These are phyloP conservation scores for Verbascum thapsus DNA, from an alignment of 257 asterid genomes.

Conservation along the genomic window DNA sequence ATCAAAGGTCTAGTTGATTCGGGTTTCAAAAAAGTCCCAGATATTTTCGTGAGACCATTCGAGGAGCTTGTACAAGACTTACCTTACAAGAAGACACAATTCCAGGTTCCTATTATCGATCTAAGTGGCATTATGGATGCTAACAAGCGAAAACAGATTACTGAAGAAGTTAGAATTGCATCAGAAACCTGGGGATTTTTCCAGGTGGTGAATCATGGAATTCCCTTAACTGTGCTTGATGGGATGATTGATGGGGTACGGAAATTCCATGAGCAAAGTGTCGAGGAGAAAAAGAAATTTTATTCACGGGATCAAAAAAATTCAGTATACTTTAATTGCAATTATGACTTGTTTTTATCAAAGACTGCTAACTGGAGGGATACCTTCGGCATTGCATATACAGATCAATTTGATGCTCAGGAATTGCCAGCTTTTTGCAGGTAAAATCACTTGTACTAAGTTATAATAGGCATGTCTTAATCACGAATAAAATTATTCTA, in stretches of 20 bases:
- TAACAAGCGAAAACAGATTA: constrained; percentile 11
- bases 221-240: constrained; percentile 33
- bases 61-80: constrained; percentile 26
- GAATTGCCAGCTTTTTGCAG: constrained; percentile 58
- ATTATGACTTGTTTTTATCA: constrained; percentile 41
- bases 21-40: constrained; percentile 34
- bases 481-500: too few species aligned
- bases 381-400: constrained; percentile 32
- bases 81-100: not conserved
- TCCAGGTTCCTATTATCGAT: constrained; percentile 38
- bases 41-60: constrained; percentile 36
- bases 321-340: constrained; percentile 39
- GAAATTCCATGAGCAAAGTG: constrained; percentile 40
- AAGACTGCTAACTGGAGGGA: constrained; percentile 67
- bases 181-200: constrained; percentile 50
- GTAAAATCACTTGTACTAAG: too few species aligned
- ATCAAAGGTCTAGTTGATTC: constrained; percentile 41
- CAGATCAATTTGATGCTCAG: constrained; percentile 29
- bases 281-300: constrained; percentile 44
- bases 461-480: too few species aligned
- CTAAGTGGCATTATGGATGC: constrained; percentile 24
- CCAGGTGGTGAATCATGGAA: constrained; percentile 54
- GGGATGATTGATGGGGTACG: constrained; percentile 36
- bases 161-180: constrained; percentile 27
- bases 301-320: constrained; percentile 41